phyloP scores from a whole-genome alignment of 192 early-diverging fungal genomes.

The Gigaspora rosea region DNA sequence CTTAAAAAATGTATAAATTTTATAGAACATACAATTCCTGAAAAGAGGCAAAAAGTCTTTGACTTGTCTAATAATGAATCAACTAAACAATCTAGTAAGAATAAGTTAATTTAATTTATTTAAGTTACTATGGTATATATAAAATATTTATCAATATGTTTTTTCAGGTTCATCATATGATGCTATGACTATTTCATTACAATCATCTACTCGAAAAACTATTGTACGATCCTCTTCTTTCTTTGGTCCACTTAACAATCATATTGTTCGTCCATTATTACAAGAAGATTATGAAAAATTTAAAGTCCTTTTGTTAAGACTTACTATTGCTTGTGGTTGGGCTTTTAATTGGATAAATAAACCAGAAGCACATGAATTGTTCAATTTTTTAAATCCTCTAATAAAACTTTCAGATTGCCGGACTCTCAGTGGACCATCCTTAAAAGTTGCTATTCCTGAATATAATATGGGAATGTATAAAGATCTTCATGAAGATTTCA shows the following conservation, averaged over 20 bases:
- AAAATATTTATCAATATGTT: neutral
- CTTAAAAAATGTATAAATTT: too few species aligned
- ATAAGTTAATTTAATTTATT: too few species aligned
- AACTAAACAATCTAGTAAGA: too few species aligned
- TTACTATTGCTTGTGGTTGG: neutral
- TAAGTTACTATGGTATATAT: too few species aligned
- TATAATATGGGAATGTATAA: neutral
- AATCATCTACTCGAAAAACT: neutral
- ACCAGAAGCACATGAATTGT: neutral
- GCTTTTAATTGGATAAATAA: slow-evolving; percentile 11
- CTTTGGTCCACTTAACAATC: neutral
- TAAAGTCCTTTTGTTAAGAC: neutral
- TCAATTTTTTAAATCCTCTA: neutral
- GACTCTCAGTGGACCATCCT: neutral
- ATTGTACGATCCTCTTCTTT: neutral
- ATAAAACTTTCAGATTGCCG: neutral
- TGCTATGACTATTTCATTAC: neutral
- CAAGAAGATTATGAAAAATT: neutral
- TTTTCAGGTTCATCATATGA: neutral
- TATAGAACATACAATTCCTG: too few species aligned
- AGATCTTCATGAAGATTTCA: neutral
- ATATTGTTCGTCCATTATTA: neutral
- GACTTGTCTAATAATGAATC: too few species aligned
- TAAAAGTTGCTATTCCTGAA: neutral
- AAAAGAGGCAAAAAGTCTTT: too few species aligned